Conservation (phyloP, 345 rosid genomes). For the Hibiscus syriacus region DNA sequence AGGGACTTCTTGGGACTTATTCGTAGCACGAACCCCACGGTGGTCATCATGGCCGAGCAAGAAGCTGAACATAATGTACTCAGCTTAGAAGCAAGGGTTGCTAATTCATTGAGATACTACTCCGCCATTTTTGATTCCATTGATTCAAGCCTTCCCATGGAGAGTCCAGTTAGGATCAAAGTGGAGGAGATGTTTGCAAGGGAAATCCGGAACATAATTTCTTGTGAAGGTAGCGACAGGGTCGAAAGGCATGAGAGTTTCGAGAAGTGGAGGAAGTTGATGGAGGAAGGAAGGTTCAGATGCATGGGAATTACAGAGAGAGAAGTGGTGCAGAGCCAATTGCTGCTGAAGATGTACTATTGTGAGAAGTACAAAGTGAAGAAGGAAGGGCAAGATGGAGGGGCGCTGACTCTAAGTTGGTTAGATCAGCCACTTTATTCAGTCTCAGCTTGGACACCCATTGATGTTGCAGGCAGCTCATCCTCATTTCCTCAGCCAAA, state of each 20-base stretch:
- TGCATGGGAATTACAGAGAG: slow-evolving; percentile 52
- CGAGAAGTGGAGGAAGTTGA: slow-evolving; percentile 52
- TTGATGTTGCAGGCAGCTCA: slow-evolving; percentile 54
- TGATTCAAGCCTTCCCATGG: slow-evolving; percentile 48
- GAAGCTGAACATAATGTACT: slow-evolving; percentile 57
- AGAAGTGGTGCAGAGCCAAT: slow-evolving; percentile 73
- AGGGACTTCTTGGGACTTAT: slow-evolving; percentile 76
- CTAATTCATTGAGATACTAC: slow-evolving; percentile 69
- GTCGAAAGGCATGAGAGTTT: slow-evolving; percentile 63
- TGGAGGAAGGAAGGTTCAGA: slow-evolving; percentile 80
- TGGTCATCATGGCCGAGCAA: slow-evolving; percentile 72
- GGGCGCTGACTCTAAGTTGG: slow-evolving; percentile 68
- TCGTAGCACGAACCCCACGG: slow-evolving; percentile 68
- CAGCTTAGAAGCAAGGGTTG: slow-evolving; percentile 52
- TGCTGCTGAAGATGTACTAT: slow-evolving; percentile 80
- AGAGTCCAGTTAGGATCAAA: slow-evolving; percentile 59
- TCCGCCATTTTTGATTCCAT: slow-evolving; percentile 74
- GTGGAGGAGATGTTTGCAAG: slow-evolving; percentile 78
- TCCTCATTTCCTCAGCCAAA: slow-evolving; percentile 52
- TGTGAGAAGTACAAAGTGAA: slow-evolving; percentile 34
- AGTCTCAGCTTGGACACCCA: slow-evolving; percentile 76
- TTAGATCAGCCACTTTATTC: slow-evolving; percentile 79
- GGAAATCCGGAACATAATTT: slow-evolving; percentile 78
- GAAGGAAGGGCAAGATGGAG: slow-evolving; percentile 41
- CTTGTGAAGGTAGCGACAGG: slow-evolving; percentile 89